Evolutionary conservation across 2,329 filamentous ascomycete genomes (phyloP), one percentile per base, ranked within the genome.

Genomic region (Talaromyces marneffei): DNA sequence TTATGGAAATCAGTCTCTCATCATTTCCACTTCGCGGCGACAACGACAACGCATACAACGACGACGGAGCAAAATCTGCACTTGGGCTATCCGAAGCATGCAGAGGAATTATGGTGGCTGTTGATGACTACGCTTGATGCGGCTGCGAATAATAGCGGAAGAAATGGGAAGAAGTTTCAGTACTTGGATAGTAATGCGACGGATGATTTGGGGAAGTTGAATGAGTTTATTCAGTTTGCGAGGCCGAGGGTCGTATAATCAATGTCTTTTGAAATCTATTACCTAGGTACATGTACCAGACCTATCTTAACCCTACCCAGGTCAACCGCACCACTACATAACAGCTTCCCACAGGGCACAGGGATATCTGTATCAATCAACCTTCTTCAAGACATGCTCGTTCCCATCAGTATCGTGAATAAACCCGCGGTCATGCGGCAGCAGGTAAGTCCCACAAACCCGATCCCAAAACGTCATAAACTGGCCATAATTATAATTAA

Each of bases 391-490:
- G 5, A 2, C 46, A n/a, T 4, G 16, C 2, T 33, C 44, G n/a
- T 18, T 2, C 18, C 16, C 25, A n/a, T 12, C 33, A 35, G 4
- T 2, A 12, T 10, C 8, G 25, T 1, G 16, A 8, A 9, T 33
- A 52, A 48, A 10, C 58, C 23, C 61, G 50, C 4, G n/a, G n/a
- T 69, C 73, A 40, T 16, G 42, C 2, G 14, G 48, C 62, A 46
- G 39, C 37, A 88, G 81, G 79, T 93, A 93, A 71, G 87, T 91
- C 63, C 87, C 87, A 60, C 88, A 88, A 18, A 93, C 75, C 59
- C 90, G 85, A 73, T 94, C 90, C 86, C 90, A 93, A 31, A 91
- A 80, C 2, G 90, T 93, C 23, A 88, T 92, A 79, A 90, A 94
- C 74, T 94, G 90, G 64, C 90, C 90, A 70, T 93, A 94, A 79